A percentile compares a stretch with the other conserved stretches of the same genome.
These are phyloP conservation scores for Chytriomyces confervae DNA, from an alignment of 192 early-diverging fungal genomes.

Conservation along the genomic window DNA sequence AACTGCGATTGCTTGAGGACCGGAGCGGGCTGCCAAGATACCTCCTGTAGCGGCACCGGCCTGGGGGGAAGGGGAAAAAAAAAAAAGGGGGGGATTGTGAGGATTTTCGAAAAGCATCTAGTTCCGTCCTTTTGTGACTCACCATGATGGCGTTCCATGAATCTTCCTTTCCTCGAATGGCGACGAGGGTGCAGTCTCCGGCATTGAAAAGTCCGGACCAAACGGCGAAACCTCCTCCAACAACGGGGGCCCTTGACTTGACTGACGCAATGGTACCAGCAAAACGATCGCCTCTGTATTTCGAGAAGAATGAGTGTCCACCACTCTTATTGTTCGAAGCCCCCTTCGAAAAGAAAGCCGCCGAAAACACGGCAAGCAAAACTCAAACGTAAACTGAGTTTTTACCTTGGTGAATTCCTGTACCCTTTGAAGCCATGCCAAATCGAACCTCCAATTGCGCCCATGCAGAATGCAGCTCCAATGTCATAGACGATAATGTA, in stretches of 20 bases:
- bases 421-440: constrained; percentile 99
- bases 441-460: constrained; percentile 91
- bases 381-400: too few relatives aligned
- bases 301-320: too few relatives aligned
- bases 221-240: constrained; percentile 98
- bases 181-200: constrained; percentile 93
- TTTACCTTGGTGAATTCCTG: constrained; percentile 83
- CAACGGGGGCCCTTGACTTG: constrained; percentile 91
- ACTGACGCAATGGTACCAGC: constrained; percentile 84
- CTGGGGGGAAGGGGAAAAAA: constrained; percentile 33
- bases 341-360: too few relatives aligned
- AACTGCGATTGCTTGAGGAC: constrained; percentile 77
- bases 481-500: constrained; percentile 63
- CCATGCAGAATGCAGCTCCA: constrained; percentile 86
- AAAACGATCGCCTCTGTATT: constrained; percentile 81
- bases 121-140: too few relatives aligned
- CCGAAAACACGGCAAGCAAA: too few relatives aligned
- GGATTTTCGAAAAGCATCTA: too few relatives aligned
- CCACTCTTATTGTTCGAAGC: too few relatives aligned
- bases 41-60: constrained; percentile 96
- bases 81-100: too few relatives aligned
- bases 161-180: constrained; percentile 97
- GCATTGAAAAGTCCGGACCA: constrained; percentile 99
- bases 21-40: constrained; percentile 88
- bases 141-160: constrained; percentile 93